Evolutionary conservation across 768 basidiomycete species (phyloP).

Genomic region (Russula sp.): DNA sequence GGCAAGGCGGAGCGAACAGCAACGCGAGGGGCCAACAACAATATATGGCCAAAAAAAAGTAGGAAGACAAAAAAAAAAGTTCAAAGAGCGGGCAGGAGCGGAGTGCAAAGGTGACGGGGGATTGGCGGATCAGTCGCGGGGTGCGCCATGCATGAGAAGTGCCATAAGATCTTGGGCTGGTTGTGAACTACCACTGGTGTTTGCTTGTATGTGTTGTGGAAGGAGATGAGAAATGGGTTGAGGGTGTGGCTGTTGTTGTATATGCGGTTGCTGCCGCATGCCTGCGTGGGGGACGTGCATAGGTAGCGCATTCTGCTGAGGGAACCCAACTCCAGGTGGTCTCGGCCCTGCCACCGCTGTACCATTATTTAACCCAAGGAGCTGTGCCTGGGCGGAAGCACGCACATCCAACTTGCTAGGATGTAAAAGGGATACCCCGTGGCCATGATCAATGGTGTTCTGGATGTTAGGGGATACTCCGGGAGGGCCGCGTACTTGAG

Average conservation of each 20-base stretch:
- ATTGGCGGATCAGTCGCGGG: constrained; percentile 46
- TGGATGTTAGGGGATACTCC: constrained; percentile 39
- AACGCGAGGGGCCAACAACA: constrained; percentile 11
- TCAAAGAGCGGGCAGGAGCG: neutral
- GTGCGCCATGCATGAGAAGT: constrained; percentile 65
- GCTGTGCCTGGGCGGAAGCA: constrained; percentile 39
- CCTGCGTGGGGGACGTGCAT: constrained; percentile 36
- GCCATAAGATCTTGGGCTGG: constrained; percentile 75
- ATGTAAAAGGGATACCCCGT: constrained; percentile 48
- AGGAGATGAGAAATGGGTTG: constrained; percentile 46
- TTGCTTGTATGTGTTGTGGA: constrained; percentile 52
- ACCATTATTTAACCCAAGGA: constrained; percentile 40
- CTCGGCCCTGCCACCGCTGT: constrained; percentile 42
- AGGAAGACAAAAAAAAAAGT: neutral
- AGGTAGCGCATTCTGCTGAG: constrained; percentile 37
- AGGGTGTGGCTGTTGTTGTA: constrained; percentile 50
- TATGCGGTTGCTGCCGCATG: constrained; percentile 40
- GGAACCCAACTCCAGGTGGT: constrained; percentile 42
- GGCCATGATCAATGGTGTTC: constrained; percentile 38
- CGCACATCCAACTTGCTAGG: constrained; percentile 50
- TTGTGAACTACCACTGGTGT: constrained; percentile 42
- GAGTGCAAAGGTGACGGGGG: neutral
- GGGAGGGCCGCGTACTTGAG: constrained; percentile 48
- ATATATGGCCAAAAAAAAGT: constrained; percentile 10
- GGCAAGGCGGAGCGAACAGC: neutral